phyloP scores from a whole-genome alignment of 2,329 filamentous ascomycete species.

The Hypoxylon sp. region DNA sequence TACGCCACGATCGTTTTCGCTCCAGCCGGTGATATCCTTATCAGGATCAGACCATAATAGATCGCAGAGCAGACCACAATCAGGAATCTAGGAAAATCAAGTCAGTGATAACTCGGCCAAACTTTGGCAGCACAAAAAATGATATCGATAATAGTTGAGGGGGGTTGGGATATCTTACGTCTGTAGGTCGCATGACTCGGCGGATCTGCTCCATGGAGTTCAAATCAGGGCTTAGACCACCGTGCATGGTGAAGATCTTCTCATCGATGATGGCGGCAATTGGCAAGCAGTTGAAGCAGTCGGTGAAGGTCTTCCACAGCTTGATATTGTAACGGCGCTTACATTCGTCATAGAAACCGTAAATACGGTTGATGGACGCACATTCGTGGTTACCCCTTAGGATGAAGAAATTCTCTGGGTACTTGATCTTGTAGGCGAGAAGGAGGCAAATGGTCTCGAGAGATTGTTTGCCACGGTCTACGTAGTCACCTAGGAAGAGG shows the following conservation, averaged over 20 bases:
- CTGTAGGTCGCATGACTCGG: conserved; percentile 97
- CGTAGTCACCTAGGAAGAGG: conserved; percentile 98
- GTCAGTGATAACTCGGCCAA: conserved; percentile 54
- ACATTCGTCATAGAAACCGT: conserved; percentile 99
- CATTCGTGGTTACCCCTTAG: conserved; percentile 99
- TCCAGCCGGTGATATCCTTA: conserved; percentile 99
- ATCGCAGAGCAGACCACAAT: conserved; percentile 97
- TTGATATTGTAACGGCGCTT: conserved; percentile 99
- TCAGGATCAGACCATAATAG: conserved; percentile 98
- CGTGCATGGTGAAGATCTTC: conserved; percentile 99
- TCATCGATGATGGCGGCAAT: conserved; percentile 99
- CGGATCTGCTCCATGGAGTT: conserved; percentile 99
- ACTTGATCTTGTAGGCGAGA: conserved; percentile 99
- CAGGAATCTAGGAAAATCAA: conserved; percentile 80
- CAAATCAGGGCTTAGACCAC: conserved; percentile 94
- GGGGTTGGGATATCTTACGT: conserved; percentile 74
- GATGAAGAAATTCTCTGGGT: conserved; percentile 99
- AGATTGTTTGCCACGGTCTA: conserved; percentile 98
- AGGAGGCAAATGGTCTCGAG: conserved; percentile 98
- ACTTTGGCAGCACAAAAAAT: conserved; percentile 46
- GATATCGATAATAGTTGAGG: not conserved
- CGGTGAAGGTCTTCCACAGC: conserved; percentile 99
- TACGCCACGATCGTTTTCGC: conserved; percentile 98
- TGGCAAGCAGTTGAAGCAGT: conserved; percentile 99
- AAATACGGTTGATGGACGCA: conserved; percentile 98